Base-by-base conservation (phyloP, 2,329 filamentous ascomycete species). In the Aaosphaeria arxii region DNA sequence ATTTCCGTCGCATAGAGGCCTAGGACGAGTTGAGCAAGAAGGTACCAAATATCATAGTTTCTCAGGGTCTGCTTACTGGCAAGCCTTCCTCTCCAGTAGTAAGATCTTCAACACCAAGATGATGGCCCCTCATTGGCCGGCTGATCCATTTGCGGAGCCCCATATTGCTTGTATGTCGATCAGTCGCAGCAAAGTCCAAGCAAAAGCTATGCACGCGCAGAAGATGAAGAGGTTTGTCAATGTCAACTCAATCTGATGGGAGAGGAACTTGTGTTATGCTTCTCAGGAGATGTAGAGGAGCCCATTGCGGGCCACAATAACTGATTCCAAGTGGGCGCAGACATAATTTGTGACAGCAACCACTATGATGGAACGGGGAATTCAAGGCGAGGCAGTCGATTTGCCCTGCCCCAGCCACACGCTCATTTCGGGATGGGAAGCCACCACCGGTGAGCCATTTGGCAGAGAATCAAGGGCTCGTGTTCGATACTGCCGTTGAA, bases 121-220 rank as follows among this genome's bases (percentile, higher is more conserved):
- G 58, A 9, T 55, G 61, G 17, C 64, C 62, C 40, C 56, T 59
- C 50, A 65, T 61, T 35, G 63, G 64, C 5, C 62, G 62, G 32
- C 54, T 52, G 13, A 66, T 45, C 64, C 64, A 67, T 31, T 63
- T 65, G 11, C 58, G 62, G 11, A 66, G 53, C 35, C 64, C 64
- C 64, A 58, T 58, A 11, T 11, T 36, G 33, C 2, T n/a, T 4
- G 33, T 9, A n/a, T 42, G 5, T 36, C 4, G 7, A 36, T 36
- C 9, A 24, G 17, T 24, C 17, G 17, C 17, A 24, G 17, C 17
- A 24, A 24, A 24, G 17, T 24, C 17, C 2, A 24, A 24, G 17
- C 17, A 24, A 24, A 42, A 40, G 24, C 32, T 7, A 33, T 13
- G 5, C 42, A 42, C 36, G 32, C 32, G 42, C 13, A 29, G 2